Evolutionary conservation across 305 asterid species (phyloP), one percentile per base, ranked within the genome.

Genomic region (Fraxinus paxiana): DNA sequence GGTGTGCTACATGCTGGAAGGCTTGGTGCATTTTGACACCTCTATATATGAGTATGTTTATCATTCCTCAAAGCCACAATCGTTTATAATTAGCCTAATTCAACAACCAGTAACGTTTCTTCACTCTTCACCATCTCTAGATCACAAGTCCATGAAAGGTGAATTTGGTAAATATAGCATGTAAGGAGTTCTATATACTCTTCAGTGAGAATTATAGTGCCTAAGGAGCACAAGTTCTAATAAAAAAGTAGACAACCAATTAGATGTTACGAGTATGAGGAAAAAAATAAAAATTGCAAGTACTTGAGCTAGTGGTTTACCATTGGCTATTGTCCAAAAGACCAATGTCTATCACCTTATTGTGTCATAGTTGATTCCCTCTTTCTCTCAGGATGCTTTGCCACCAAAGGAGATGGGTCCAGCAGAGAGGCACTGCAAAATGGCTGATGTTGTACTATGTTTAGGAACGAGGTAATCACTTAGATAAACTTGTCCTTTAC

Each of bases 321-420:
- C 73, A 31, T 79, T 80, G 46, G 56, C 61, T 59, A 71, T 63
- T 12, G 79, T 48, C 69, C 61, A 46, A 72, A 8, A 28, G 75
- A 12, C 61, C 35, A 13, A 54, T 38, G 48, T 54, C 77, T 20
- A 34, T 82, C 74, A 78, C 77, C 71, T 79, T 83, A 56, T 61
- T 15, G 81, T 37, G 46, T 81, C 71, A 37, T 73, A 82, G 12
- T 77, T 54, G 87, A 83, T 82, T 84, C 54, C 71, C 61, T 79
- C 87, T 69, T 77, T 82, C 82, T 82, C 75, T 37, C 86, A 95
- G 98, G 99, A 95, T 86, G 99, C 96, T 79, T 85, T 95, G 90
- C 99, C 99, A 2, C 85, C 83, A 38, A 94, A 92, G 88, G 99
- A 94, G 91, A 95, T 95, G 92, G 88, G 89, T 91, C 94, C 93